Evolutionary conservation across 805 yeast genomes (phyloP).

Genomic region (Saturnispora sekii): DNA sequence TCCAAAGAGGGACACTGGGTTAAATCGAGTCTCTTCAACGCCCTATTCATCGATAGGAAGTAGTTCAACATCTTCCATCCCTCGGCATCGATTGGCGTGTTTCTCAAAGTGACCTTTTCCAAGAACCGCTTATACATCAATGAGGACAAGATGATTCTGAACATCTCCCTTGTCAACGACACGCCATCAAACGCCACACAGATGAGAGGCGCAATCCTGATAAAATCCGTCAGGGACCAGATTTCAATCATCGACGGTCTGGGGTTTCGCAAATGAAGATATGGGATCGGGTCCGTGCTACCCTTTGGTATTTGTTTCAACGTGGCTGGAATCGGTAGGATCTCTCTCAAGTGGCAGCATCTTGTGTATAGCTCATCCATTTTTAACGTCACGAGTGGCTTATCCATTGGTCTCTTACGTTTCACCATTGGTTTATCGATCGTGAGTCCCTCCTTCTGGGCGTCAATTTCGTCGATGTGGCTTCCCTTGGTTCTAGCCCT

Average conservation of each 20-base stretch:
- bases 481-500: conserved; percentile 20
- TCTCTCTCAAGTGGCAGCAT: conserved; percentile 88
- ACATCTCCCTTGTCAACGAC: conserved; percentile 62
- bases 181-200: conserved; percentile 76
- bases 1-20: conserved; percentile 54
- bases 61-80: conserved; percentile 79
- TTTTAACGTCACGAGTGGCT: conserved; percentile 29
- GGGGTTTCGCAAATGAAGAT: conserved; percentile 72
- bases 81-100: conserved; percentile 58
- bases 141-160: conserved; percentile 62
- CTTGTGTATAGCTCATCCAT: conserved; percentile 78
- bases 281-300: conserved; percentile 63
- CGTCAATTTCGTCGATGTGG: conserved; percentile 15
- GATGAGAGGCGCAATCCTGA: conserved; percentile 74
- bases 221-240: conserved; percentile 79
- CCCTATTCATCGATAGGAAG: conserved; percentile 56
- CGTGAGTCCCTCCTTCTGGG: conserved; percentile 27
- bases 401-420: conserved; percentile 28
- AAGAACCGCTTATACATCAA: conserved; percentile 55
- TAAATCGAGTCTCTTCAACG: conserved; percentile 51
- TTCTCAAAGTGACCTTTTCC: conserved; percentile 67
- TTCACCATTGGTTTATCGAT: conserved; percentile 64
- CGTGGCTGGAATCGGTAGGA: conserved; percentile 85
- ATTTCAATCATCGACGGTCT: conserved; percentile 83
- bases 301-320: conserved; percentile 72